phyloP scores from a whole-genome alignment of 2,329 filamentous ascomycete genomes.

The Arthroderma sp. region DNA sequence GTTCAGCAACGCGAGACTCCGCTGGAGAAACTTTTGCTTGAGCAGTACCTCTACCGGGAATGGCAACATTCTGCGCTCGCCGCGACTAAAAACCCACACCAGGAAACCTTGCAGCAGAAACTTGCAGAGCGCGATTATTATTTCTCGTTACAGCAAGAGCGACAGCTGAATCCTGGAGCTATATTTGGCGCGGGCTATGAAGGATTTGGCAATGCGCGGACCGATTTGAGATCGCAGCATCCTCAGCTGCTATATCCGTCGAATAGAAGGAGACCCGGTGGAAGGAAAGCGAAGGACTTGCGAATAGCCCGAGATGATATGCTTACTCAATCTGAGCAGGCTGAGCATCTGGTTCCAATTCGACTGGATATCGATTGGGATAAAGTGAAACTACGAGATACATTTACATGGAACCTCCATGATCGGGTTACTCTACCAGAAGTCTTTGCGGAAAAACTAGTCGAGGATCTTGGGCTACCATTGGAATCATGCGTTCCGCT shows the following conservation, averaged over 20 bases:
- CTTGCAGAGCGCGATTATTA: slow-evolving; percentile 59
- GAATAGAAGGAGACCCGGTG: slow-evolving; percentile 62
- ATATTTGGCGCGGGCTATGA: slow-evolving; percentile 63
- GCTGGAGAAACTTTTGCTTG: slow-evolving; percentile 40
- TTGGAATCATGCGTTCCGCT: slow-evolving; percentile 46
- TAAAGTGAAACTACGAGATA: slow-evolving; percentile 88
- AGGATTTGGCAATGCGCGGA: slow-evolving; percentile 78
- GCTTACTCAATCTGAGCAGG: slow-evolving; percentile 72
- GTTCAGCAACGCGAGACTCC: slow-evolving; percentile 30
- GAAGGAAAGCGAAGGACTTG: slow-evolving; percentile 58
- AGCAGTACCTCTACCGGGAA: slow-evolving; percentile 54
- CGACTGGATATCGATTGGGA: slow-evolving; percentile 90
- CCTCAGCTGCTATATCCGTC: slow-evolving; percentile 66
- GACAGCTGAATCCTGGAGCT: slow-evolving; percentile 43
- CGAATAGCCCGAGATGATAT: slow-evolving; percentile 69
- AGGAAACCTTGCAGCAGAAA: slow-evolving; percentile 49
- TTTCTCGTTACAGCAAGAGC: slow-evolving; percentile 47
- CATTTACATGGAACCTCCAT: slow-evolving; percentile 96
- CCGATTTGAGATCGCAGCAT: slow-evolving; percentile 53
- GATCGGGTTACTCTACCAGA: slow-evolving; percentile 71
- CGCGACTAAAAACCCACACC: slow-evolving; percentile 39
- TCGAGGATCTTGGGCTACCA: slow-evolving; percentile 74
- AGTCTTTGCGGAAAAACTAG: slow-evolving; percentile 73
- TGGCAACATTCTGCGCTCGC: slow-evolving; percentile 44
- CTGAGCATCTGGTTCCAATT: slow-evolving; percentile 83